These are phyloP conservation scores for Olyra latifolia DNA, from an alignment of 176 grass and related monocot species.

Conservation along the genomic window DNA sequence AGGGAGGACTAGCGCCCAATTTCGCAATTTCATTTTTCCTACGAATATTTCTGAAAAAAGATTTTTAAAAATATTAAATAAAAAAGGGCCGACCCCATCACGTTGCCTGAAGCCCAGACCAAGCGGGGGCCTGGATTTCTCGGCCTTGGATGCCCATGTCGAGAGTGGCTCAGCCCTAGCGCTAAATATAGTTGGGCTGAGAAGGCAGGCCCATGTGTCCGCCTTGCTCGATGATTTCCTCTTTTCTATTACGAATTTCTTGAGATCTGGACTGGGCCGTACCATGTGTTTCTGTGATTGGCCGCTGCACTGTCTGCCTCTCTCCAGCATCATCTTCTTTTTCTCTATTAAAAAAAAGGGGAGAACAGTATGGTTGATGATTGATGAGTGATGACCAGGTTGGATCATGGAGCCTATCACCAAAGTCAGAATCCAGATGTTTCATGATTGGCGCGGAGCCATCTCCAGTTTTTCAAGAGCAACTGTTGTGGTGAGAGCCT, in stretches of 20 bases:
- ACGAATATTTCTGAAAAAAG: too few species aligned
- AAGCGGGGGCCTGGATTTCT: not conserved
- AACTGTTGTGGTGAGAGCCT: not conserved
- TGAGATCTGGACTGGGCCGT: too few species aligned
- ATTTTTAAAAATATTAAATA: too few species aligned
- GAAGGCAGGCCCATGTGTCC: not conserved
- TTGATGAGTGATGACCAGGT: not conserved
- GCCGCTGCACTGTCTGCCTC: too few species aligned
- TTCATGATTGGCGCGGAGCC: not conserved
- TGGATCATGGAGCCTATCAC: not conserved
- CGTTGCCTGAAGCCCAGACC: not conserved
- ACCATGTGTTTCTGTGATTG: too few species aligned
- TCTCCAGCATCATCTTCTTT: too few species aligned
- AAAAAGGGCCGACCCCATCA: too few species aligned
- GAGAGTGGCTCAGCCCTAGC: not conserved
- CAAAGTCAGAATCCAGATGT: slow-evolving; percentile 7
- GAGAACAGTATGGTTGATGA: not conserved
- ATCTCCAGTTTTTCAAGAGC: not conserved
- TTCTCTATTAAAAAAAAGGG: too few species aligned
- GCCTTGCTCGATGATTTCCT: too few species aligned
- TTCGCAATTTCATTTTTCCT: too few species aligned
- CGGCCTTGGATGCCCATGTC: too few species aligned
- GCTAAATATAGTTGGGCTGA: not conserved
- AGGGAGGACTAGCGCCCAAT: too few species aligned
- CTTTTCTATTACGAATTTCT: not conserved